Base-by-base conservation (phyloP, 2,329 filamentous ascomycete genomes). In the Alternaria burnsii region DNA sequence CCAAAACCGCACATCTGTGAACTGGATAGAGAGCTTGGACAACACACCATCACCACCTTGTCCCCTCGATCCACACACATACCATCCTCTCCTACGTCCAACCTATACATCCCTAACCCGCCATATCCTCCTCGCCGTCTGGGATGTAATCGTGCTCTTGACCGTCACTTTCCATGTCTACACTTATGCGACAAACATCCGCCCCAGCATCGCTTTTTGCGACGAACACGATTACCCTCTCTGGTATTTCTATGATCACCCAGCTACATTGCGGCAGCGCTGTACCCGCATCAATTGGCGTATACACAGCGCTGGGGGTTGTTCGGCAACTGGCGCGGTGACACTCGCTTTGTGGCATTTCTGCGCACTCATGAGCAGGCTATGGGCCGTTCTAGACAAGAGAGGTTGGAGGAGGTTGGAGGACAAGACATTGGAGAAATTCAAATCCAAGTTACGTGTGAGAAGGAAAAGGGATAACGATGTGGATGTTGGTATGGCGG, bases 241-340 rank as follows among this genome's bases (percentile, higher is more conserved):
- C 9, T 60, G 52, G 53, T 18, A 46, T 16, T 46, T 48, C 38
- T 12, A 26, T 11, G 36, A n/a, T 2, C 14, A 30, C 8, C 2
- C 10, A 14, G 22, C 34, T 42, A 18, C 42, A 30, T 24, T 54
- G 10, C 20, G 18, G 12, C 26, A 54, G 14, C 48, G 55, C 24
- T 61, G 58, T 32, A 8, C 42, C 24, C 53, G 59, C 18, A 50
- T 55, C 4, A 53, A 48, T 24, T 55, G 53, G 48, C 47, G 12
- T 30, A 54, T 63, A 22, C 30, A 30, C 16, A 41, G 42, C 4
- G 61, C 58, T 0, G 54, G 61, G 20, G 57, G 48, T 1, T 58
- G 54, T 28, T 52, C 48, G 9, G 44, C 50, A 20, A 55, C 48
- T 8, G 44, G 52, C 10, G 61, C 61, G 1, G 26, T 36, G 18